These are phyloP conservation scores for Microdochium bolleyi DNA, from an alignment of 2,329 filamentous ascomycete genomes.

Conservation along the genomic window DNA sequence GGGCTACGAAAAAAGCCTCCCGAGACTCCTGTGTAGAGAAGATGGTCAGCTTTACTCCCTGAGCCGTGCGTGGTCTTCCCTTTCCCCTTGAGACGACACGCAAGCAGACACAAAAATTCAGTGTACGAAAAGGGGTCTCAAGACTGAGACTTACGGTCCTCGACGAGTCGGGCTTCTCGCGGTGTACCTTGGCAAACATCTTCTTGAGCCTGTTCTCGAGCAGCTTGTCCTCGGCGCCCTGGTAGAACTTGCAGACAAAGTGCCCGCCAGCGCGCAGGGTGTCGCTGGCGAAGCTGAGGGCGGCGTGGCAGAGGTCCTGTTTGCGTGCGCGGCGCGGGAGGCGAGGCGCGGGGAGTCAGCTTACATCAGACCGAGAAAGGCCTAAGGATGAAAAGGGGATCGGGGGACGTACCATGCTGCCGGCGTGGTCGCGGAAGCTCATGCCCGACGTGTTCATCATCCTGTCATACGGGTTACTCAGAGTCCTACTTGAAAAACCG, in stretches of 20 bases:
- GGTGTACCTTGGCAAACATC: slow-evolving; percentile 71
- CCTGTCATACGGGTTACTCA: slow-evolving; percentile 95
- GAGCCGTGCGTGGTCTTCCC: neutral
- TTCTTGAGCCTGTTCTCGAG: slow-evolving; percentile 67
- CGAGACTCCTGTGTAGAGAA: slow-evolving; percentile 64
- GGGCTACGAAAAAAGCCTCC: slow-evolving; percentile 79
- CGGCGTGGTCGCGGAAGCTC: slow-evolving; percentile 76
- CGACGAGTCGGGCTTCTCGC: slow-evolving; percentile 89
- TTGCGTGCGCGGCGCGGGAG: neutral
- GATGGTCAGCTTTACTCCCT: slow-evolving; percentile 1
- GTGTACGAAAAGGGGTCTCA: too few species aligned
- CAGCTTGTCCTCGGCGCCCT: slow-evolving; percentile 75
- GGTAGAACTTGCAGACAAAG: slow-evolving; percentile 97
- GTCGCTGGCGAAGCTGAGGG: slow-evolving; percentile 77
- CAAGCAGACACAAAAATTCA: too few species aligned
- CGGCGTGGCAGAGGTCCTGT: slow-evolving; percentile 84
- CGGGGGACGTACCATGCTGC: slow-evolving; percentile 98
- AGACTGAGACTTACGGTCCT: slow-evolving; percentile 55
- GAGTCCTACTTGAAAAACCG: slow-evolving; percentile 75
- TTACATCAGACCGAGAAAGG: too few species aligned
- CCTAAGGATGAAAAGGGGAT: too few species aligned
- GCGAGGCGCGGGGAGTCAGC: too few species aligned
- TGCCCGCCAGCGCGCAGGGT: slow-evolving; percentile 76
- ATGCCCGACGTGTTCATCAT: slow-evolving; percentile 98
- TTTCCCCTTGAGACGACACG: too few species aligned